Conservation (phyloP, 768 basidiomycete genomes). For the Russula sp. region DNA sequence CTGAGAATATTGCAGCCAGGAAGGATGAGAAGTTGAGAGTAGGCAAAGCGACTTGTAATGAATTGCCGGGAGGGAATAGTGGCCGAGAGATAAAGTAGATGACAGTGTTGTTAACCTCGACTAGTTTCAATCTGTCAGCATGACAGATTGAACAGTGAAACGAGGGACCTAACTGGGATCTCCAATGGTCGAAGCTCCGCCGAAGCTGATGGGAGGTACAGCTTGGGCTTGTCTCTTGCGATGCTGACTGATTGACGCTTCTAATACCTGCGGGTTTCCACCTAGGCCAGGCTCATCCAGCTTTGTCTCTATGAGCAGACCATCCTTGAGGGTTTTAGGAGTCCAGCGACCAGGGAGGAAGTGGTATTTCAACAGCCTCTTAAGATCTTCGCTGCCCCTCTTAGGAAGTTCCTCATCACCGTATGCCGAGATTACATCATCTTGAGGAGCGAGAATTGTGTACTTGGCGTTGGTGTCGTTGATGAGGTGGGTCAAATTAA, state of each 20-base stretch:
- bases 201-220: conserved; percentile 67
- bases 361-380: conserved; percentile 76
- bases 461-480: conserved; percentile 62
- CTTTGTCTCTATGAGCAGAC: conserved; percentile 74
- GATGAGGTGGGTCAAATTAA: conserved; percentile 62
- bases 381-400: conserved; percentile 62
- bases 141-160: conserved; percentile 1
- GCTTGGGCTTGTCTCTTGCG: conserved; percentile 43
- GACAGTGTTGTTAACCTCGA: conserved; percentile 67
- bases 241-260: conserved; percentile 54
- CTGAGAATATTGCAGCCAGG: conserved; percentile 84
- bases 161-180: conserved; percentile 54
- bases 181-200: conserved; percentile 73
- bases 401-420: conserved; percentile 52
- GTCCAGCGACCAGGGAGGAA: conserved; percentile 81
- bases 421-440: conserved; percentile 70
- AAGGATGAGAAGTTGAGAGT: conserved; percentile 84
- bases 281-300: conserved; percentile 65
- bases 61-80: conserved; percentile 74
- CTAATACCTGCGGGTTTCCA: conserved; percentile 63
- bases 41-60: conserved; percentile 74
- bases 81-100: conserved; percentile 89
- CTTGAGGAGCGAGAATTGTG: conserved; percentile 89
- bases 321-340: conserved; percentile 61
- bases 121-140: conserved; percentile 34